Percentiles rank a stretch among this genome's conserved stretches.
Conservation (phyloP, 768 basidiomycete genomes). For the Crucibulum laeve region DNA sequence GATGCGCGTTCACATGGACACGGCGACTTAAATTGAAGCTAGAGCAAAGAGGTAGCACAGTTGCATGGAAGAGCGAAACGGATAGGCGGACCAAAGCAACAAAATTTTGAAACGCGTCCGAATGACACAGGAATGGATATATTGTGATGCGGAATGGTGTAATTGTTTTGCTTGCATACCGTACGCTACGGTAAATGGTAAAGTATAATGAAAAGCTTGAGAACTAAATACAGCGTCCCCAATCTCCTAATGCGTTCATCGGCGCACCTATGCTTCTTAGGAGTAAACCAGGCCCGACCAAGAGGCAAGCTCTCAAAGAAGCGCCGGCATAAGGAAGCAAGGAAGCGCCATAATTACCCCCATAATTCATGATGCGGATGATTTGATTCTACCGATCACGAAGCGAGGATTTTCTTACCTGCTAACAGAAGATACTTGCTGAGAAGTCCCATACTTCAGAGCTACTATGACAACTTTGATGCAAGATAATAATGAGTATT, state of each 20-base stretch:
- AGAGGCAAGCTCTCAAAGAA: neutral
- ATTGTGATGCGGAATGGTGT: slow-evolving; percentile 18
- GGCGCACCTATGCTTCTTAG: slow-evolving; percentile 7
- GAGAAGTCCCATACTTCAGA: neutral
- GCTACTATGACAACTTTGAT: no score
- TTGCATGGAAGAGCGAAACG: slow-evolving; percentile 6
- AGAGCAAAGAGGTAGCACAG: slow-evolving; percentile 4
- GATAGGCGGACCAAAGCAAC: slow-evolving; percentile 6
- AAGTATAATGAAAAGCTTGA: slow-evolving; percentile 13
- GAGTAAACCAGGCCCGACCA: slow-evolving; percentile 10
- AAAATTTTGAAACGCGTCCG: slow-evolving; percentile 12
- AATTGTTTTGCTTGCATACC: neutral
- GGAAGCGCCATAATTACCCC: neutral
- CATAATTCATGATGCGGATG: neutral
- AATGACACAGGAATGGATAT: slow-evolving; percentile 20
- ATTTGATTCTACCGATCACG: neutral
- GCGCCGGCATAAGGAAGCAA: neutral
- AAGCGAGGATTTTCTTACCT: neutral
- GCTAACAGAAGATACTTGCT: neutral
- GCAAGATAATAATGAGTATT: no score
- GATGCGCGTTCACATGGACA: no score
- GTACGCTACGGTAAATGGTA: neutral
- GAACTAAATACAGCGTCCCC: slow-evolving; percentile 5
- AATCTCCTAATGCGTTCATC: neutral
- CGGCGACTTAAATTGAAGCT: no score